A percentile compares a stretch with the other conserved stretches of the same genome.
These are phyloP conservation scores for Globisporangium nodosum DNA, from an alignment of 352 stramenopile genomes.

Conservation along the genomic window DNA sequence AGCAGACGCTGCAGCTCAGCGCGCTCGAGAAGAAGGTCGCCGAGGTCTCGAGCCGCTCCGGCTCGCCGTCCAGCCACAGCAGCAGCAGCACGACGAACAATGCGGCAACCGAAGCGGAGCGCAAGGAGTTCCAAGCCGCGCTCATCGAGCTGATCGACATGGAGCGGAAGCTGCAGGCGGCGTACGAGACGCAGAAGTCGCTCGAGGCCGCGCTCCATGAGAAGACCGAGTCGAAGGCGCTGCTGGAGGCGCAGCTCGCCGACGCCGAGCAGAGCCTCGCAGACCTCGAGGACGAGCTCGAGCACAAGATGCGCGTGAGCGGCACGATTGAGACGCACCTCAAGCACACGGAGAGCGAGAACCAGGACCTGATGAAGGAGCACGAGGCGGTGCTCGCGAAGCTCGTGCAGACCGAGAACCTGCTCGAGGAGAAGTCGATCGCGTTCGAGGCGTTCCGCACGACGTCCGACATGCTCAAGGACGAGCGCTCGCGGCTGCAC, in stretches of 20 bases:
- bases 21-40: constrained; percentile 53
- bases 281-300: constrained; percentile 44
- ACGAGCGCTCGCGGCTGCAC: constrained; percentile 45
- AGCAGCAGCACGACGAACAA: constrained; percentile 7
- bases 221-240: constrained; percentile 33
- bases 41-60: constrained; percentile 31
- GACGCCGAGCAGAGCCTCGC: constrained; percentile 43
- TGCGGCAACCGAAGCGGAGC: constrained; percentile 37
- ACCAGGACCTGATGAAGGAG: constrained; percentile 40
- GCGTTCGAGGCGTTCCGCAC: constrained; percentile 55
- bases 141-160: constrained; percentile 66
- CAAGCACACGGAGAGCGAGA: constrained; percentile 34
- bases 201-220: constrained; percentile 50
- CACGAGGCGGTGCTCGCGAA: constrained; percentile 39
- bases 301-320: constrained; percentile 50
- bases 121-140: constrained; percentile 50
- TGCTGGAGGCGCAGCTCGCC: constrained; percentile 41
- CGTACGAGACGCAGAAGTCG: constrained; percentile 51
- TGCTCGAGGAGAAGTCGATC: constrained; percentile 60
- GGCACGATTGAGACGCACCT: constrained; percentile 46
- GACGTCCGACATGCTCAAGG: constrained; percentile 56
- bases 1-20: constrained; percentile 50
- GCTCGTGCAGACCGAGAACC: constrained; percentile 36
- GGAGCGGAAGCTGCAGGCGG: constrained; percentile 56
- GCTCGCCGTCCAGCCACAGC: constrained; percentile 9